These are phyloP conservation scores for Curvularia verruculosa DNA, from an alignment of 2,329 filamentous ascomycete species.

Conservation along the genomic window DNA sequence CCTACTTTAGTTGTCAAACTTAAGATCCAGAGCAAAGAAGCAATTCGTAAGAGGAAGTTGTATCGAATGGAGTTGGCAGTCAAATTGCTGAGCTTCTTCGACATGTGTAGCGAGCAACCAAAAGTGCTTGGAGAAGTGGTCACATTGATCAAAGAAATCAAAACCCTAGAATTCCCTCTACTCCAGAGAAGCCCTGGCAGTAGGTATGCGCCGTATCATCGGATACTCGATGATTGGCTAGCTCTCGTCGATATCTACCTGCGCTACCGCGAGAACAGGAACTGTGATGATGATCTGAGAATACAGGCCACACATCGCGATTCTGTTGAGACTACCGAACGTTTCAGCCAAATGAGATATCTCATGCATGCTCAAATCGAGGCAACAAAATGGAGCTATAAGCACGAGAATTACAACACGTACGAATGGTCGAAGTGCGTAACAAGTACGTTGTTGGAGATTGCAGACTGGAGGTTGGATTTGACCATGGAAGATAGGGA, in stretches of 20 bases:
- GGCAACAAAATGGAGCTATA: background rate
- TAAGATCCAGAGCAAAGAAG: background rate
- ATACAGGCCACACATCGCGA: background rate
- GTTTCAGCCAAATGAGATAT: no score
- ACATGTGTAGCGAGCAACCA: background rate
- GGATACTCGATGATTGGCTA: background rate
- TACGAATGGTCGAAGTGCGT: background rate
- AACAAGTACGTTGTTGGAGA: background rate
- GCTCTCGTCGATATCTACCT: background rate
- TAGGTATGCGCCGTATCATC: background rate
- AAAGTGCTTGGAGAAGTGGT: background rate
- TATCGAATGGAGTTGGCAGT: background rate
- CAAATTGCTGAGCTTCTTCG: background rate
- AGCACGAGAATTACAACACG: background rate
- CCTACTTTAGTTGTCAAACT: background rate
- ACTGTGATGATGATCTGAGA: background rate
- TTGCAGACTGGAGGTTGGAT: background rate
- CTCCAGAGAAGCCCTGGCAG: background rate
- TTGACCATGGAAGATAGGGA: background rate
- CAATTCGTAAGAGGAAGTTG: background rate
- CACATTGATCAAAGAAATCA: background rate
- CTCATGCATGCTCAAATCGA: background rate
- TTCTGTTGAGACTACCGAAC: background rate
- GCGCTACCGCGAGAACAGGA: background rate
- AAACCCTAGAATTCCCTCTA: background rate